Conservation (phyloP, 257 asterid genomes). For the Solanum appendiculatum region DNA sequence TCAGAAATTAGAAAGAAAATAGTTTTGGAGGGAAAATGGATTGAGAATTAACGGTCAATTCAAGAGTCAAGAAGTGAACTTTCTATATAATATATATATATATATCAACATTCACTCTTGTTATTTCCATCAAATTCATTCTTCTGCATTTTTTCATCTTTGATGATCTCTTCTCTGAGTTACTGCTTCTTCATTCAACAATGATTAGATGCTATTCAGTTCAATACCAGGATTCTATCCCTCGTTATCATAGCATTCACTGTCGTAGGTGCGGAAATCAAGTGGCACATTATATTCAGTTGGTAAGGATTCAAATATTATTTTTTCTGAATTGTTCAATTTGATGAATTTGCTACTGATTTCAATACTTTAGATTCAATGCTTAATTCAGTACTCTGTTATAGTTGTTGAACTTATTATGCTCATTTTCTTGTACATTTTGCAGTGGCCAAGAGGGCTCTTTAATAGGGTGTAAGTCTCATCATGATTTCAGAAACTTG, state of each 20-base stretch:
- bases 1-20: background rate
- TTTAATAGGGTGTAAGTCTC: background rate
- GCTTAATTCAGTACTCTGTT: background rate
- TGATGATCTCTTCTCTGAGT: no score
- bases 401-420: background rate
- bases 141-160: background rate
- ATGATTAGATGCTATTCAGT: background rate
- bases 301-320: background rate
- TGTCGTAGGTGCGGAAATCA: background rate
- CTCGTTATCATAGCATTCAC: background rate
- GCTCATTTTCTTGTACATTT: background rate
- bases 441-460: background rate
- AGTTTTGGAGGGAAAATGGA: background rate
- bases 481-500: background rate
- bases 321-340: background rate
- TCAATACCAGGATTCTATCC: background rate
- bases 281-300: background rate
- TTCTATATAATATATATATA: background rate
- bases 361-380: background rate
- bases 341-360: background rate
- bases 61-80: background rate
- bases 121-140: background rate
- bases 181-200: background rate
- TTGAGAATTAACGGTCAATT: background rate
- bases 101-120: background rate